Base-by-base conservation (phyloP, 148 eudicot species). In the Vaccinium darrowii region DNA sequence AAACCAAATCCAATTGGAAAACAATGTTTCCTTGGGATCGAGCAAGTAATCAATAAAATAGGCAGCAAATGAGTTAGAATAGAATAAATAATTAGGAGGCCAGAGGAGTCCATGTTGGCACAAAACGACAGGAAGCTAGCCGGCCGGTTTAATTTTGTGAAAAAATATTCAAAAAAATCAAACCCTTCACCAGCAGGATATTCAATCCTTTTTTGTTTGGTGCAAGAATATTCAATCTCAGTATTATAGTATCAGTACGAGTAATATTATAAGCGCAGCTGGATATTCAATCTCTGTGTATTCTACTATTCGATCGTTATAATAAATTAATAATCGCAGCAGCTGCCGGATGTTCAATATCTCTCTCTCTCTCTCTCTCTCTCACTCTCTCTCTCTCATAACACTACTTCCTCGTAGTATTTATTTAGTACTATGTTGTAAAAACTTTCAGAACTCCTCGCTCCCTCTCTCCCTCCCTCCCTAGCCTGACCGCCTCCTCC, bases 11-110 rank as follows among this genome's bases (percentile, higher is more conserved):
- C 30, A 87, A 6, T 43, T 87, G 89, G 3, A 84, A 84, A 7
- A 81, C 77, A 19, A 87, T 39, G 49, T 84, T 84, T 25, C 19
- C 27, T 5, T 53, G 79, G 2, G 88, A 72, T 73, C 86, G 36
- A 86, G 83, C 76, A 86, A 71, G 57, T 39, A 78, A 33, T 86
- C 84, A 57, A 79, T 76, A 73, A 86, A 86, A 63, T 86, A 86
- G 19, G 85, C 85, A 1, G 82, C 88, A 36, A 79, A 79, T 14
- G 83, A 78, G 39, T 86, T 86, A 6, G 88, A 65, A 54, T n/a
- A n/a, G n/a, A 56, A 56, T 56, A 56, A 50, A 50, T 50, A 50
- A 19, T 19, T 5, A 58, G 36, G 36, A 33, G 36, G 36, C 36
- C 36, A 33, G 36, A 58, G 18, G 19, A 57, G 65, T 1, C 19